Percentiles rank a stretch among this genome's conserved stretches.
These are phyloP conservation scores for Acacia pycnantha DNA, from an alignment of 331 rosid species.

Conservation along the genomic window DNA sequence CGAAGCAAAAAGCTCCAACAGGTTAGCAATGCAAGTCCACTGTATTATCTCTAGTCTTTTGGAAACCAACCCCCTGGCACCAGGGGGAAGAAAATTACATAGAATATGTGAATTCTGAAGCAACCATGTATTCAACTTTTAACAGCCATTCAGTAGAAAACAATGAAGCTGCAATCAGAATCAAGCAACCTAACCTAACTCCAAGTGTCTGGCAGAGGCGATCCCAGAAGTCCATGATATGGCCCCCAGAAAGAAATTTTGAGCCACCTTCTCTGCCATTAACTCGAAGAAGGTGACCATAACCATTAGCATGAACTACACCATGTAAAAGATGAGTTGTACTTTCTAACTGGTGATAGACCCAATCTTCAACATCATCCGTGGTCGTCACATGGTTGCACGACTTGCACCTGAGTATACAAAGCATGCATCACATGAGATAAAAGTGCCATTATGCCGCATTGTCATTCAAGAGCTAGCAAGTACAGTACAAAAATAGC, in stretches of 20 bases:
- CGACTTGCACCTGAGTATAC: slow-evolving; percentile 80
- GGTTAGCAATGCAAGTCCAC: background rate
- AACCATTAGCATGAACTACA: slow-evolving; percentile 93
- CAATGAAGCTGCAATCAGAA: background rate
- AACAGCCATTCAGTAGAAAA: slow-evolving; percentile 1
- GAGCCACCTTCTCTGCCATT: slow-evolving; percentile 99
- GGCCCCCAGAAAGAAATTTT: slow-evolving; percentile 75
- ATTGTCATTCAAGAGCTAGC: background rate
- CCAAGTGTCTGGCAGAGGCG: slow-evolving; percentile 85
- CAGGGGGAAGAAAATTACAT: background rate
- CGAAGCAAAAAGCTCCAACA: slow-evolving; percentile 6
- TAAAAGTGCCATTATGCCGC: background rate
- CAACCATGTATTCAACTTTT: slow-evolving; percentile 4
- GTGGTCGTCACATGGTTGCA: slow-evolving; percentile 90
- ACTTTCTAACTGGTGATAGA: slow-evolving; percentile 83
- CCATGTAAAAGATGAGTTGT: slow-evolving; percentile 92
- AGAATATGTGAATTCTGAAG: background rate
- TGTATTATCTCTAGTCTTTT: background rate
- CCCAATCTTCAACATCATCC: slow-evolving; percentile 95
- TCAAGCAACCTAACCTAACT: slow-evolving; percentile 64
- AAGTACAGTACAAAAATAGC: background rate
- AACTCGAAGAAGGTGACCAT: slow-evolving; percentile 95
- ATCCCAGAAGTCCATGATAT: slow-evolving; percentile 94
- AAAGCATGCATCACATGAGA: slow-evolving; percentile 26
- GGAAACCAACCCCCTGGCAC: background rate